A percentile compares a stretch with the other conserved stretches of the same genome.
Evolutionary conservation across 768 basidiomycete genomes (phyloP).

Genomic region (Tylopilus balloui): DNA sequence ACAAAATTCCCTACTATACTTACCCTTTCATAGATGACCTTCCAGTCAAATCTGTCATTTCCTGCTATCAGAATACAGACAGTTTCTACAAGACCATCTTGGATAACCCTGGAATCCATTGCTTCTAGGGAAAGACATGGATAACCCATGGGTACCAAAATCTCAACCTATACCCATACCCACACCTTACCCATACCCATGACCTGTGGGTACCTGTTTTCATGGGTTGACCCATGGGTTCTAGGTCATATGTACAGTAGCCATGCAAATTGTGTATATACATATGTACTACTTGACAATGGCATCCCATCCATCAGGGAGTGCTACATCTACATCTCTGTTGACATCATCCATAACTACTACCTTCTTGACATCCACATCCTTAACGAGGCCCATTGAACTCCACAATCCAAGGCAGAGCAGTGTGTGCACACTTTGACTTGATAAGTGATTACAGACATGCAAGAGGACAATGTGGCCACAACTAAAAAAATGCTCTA

Average conservation of each 20-base stretch:
- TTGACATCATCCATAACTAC: not conserved
- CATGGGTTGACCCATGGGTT: too few relatives aligned
- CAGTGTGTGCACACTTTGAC: slow-evolving; percentile 22
- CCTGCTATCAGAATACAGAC: not conserved
- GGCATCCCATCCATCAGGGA: too few relatives aligned
- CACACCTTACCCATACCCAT: too few relatives aligned
- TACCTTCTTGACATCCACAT: slow-evolving; percentile 3
- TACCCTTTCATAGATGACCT: not conserved
- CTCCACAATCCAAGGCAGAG: slow-evolving; percentile 36
- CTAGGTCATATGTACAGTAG: too few relatives aligned
- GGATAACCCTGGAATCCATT: not conserved
- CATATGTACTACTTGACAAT: too few relatives aligned
- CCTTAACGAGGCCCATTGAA: slow-evolving; percentile 22
- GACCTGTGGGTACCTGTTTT: too few relatives aligned
- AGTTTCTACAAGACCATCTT: not conserved
- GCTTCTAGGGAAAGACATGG: too few relatives aligned
- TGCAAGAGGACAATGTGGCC: slow-evolving; percentile 27
- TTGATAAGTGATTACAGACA: slow-evolving; percentile 17
- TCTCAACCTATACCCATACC: too few relatives aligned
- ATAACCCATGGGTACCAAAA: too few relatives aligned
- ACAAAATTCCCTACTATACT: not conserved
- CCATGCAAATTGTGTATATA: too few relatives aligned
- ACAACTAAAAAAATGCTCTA: too few relatives aligned
- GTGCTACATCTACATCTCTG: too few relatives aligned
- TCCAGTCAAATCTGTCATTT: not conserved